Base-by-base conservation (phyloP, 1,284 basidiomycete genomes). In the Sanghuangporus weigelae region DNA sequence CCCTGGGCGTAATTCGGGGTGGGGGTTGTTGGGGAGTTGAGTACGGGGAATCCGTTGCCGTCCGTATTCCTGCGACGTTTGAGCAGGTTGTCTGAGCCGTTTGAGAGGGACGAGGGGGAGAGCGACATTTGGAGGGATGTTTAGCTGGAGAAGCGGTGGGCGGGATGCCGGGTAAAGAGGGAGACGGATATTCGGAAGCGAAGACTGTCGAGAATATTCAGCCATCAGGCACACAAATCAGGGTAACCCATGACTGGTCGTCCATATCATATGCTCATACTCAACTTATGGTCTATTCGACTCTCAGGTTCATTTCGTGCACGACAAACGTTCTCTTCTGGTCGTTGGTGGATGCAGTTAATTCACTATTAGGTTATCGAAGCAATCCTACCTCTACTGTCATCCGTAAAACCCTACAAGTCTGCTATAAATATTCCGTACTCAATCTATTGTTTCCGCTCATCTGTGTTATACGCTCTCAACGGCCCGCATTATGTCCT, bases 41-140 rank as follows among this genome's bases (percentile, higher is more conserved):
- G 51, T 5, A 11, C 23, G 58, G 31, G 50, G 7, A 57, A 26
- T 12, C 31, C 53, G 53, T 54, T 54, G 31, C 53, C 65, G n/a
- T 64, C 68, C 57, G 71, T 75, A 7, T 75, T 75, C 21, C 75
- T 69, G 55, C 74, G 75, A 19, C 75, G 75, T 63, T 76, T 76
- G 3, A 70, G 71, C 46, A 74, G 75, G 0, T 71, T 57, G 26
- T 76, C 73, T 23, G 74, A 69, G 48, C 66, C 51, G 63, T 72
- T 75, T 3, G 76, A 71, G 36, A 68, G 60, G 21, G 73, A 69
- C 11, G 75, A 65, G 31, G 76, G 76, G 14, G 75, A 77, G 60
- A 77, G 64, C 14, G 75, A 77, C 76, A 77, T 77, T 51, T 12
- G 7, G 48, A 51, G 7, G 50, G 10, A 21, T 26, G 12, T 1